Evolutionary conservation across 805 yeast genomes (phyloP).

Genomic region (Suhomyces sp.): DNA sequence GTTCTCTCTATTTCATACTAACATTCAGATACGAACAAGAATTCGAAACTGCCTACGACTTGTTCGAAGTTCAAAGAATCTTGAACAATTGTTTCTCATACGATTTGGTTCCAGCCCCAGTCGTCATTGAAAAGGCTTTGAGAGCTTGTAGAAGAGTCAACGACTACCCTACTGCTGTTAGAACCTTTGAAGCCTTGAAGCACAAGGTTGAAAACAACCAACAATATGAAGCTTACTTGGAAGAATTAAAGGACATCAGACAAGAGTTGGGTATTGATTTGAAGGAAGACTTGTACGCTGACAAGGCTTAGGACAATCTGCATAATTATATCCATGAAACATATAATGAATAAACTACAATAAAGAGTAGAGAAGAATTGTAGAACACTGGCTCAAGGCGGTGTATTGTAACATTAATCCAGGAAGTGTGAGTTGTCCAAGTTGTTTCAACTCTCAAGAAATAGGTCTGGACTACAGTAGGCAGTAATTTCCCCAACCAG

Average conservation of each 20-base stretch:
- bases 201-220: constrained; percentile 92
- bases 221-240: constrained; percentile 94
- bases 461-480: too few species aligned
- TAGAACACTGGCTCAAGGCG: neutral
- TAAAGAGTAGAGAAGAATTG: neutral
- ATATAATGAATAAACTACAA: neutral
- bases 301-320: constrained; percentile 19
- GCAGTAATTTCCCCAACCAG: too few species aligned
- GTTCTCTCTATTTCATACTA: constrained; percentile 16
- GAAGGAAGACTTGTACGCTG: constrained; percentile 76
- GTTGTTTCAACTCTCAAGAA: too few species aligned
- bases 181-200: constrained; percentile 96
- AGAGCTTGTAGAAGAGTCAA: constrained; percentile 98
- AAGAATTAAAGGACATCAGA: constrained; percentile 88
- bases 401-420: too few species aligned
- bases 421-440: too few species aligned
- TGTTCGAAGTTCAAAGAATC: constrained; percentile 67
- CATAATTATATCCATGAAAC: neutral
- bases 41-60: constrained; percentile 78
- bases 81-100: constrained; percentile 97
- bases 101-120: constrained; percentile 97
- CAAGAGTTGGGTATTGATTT: constrained; percentile 89
- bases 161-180: constrained; percentile 97
- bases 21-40: constrained; percentile 81
- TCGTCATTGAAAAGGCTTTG: constrained; percentile 91